phyloP scores from a whole-genome alignment of 2,329 filamentous ascomycete species.

The Chaetomiaceae sp. region DNA sequence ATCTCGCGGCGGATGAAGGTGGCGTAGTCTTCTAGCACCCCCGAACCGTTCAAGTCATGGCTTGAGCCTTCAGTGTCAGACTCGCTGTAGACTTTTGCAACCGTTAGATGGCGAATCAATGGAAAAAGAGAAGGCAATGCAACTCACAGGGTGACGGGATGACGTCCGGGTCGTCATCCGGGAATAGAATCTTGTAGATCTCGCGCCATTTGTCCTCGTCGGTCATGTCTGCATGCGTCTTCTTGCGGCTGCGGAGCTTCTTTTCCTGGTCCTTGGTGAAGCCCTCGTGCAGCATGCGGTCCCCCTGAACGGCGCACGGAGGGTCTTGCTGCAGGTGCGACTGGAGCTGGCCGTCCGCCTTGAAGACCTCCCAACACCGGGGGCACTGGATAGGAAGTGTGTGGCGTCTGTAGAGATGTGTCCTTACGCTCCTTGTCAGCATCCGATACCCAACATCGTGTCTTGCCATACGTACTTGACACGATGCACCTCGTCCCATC shows the following conservation, averaged over 20 bases:
- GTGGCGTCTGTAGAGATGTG: conserved; percentile 26
- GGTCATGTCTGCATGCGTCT: conserved; percentile 24
- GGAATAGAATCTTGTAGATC: conserved; percentile 27
- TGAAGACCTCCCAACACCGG: conserved; percentile 24
- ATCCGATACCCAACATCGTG: background rate
- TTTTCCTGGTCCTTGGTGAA: conserved; percentile 27
- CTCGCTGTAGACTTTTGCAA: conserved; percentile 16
- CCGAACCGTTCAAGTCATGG: background rate
- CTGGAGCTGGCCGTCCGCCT: conserved; percentile 17
- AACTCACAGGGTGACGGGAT: conserved; percentile 24
- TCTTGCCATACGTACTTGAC: conserved; percentile 21
- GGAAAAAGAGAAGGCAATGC: too few species aligned
- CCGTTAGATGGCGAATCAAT: background rate
- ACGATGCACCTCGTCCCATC: conserved; percentile 27
- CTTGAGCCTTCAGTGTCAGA: conserved; percentile 10
- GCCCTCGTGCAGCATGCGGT: conserved; percentile 19
- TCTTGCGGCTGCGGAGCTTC: conserved; percentile 25
- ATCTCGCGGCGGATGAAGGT: conserved; percentile 26
- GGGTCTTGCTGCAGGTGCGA: conserved; percentile 25
- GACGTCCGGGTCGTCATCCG: conserved; percentile 19
- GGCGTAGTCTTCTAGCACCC: conserved; percentile 24
- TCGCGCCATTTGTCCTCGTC: conserved; percentile 28
- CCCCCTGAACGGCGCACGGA: conserved; percentile 17
- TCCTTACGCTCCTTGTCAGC: conserved; percentile 16
- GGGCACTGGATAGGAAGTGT: conserved; percentile 25